Conservation (phyloP, 345 rosid genomes). For the Hypericum perforatum region DNA sequence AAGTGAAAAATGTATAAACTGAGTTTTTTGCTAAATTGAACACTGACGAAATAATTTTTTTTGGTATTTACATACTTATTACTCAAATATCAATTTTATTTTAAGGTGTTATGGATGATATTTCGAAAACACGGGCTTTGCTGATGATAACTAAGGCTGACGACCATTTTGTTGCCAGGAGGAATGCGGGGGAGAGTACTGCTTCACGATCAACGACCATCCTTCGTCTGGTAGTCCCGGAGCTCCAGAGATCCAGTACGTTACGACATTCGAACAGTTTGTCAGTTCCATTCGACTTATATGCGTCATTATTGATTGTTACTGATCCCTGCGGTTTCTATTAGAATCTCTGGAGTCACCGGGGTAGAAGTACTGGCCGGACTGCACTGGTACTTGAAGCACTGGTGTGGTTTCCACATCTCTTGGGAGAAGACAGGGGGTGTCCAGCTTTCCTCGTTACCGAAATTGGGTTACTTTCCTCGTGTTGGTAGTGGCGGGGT, state of each 20-base stretch:
- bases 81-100: no score
- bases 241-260: slow-evolving; percentile 40
- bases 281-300: background rate
- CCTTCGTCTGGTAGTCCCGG: slow-evolving; percentile 20
- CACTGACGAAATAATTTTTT: no score
- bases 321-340: slow-evolving; percentile 9
- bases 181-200: slow-evolving; percentile 37
- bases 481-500: slow-evolving; percentile 36
- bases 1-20: no score
- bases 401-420: slow-evolving; percentile 53
- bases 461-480: slow-evolving; percentile 41
- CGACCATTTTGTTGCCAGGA: slow-evolving; percentile 20
- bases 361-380: slow-evolving; percentile 58
- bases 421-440: slow-evolving; percentile 78
- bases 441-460: slow-evolving; percentile 33
- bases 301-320: background rate
- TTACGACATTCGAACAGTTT: background rate
- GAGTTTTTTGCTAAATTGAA: no score
- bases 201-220: slow-evolving; percentile 38
- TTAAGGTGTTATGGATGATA: no score
- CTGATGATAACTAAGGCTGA: no score
- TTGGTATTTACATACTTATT: no score
- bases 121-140: no score
- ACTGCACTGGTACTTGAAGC: slow-evolving; percentile 59
- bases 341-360: slow-evolving; percentile 50